Percentiles rank a stretch among this genome's conserved stretches.
phyloP scores from a whole-genome alignment of 768 basidiomycete genomes.

The Serendipita sp. region DNA sequence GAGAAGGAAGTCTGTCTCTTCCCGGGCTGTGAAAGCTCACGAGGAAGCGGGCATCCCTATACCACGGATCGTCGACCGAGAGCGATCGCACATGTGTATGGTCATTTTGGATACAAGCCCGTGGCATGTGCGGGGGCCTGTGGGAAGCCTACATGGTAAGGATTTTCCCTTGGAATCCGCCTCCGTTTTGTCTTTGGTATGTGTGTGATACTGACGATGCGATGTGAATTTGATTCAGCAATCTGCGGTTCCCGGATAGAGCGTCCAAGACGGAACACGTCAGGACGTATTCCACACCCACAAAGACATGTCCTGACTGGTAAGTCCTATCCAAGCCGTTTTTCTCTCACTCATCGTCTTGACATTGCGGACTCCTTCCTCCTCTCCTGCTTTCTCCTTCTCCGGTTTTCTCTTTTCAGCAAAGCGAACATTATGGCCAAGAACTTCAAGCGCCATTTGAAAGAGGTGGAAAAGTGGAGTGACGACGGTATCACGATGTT shows the following conservation, averaged over 20 bases:
- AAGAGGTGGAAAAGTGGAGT: no score
- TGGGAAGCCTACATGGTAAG: not conserved
- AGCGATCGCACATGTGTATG: not conserved
- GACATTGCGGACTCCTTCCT: no score
- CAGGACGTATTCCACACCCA: not conserved
- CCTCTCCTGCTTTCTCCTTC: no score
- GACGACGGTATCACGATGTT: no score
- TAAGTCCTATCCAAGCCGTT: not conserved
- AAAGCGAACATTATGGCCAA: no score
- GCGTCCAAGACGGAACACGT: not conserved
- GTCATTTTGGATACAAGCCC: not conserved
- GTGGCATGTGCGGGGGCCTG: not conserved
- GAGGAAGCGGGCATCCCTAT: not conserved
- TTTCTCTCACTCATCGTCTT: no score
- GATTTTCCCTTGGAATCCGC: not conserved
- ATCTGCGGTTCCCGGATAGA: not conserved
- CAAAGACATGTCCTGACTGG: not conserved
- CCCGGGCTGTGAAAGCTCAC: not conserved
- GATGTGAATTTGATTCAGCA: not conserved
- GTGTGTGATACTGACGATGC: no score
- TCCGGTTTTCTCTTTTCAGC: no score
- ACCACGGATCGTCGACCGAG: not conserved
- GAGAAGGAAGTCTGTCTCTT: not conserved
- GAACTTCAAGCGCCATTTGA: no score
- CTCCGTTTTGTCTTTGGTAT: no score